These are phyloP conservation scores for Citropsis articulata DNA, from an alignment of 345 rosid genomes.

Conservation along the genomic window DNA sequence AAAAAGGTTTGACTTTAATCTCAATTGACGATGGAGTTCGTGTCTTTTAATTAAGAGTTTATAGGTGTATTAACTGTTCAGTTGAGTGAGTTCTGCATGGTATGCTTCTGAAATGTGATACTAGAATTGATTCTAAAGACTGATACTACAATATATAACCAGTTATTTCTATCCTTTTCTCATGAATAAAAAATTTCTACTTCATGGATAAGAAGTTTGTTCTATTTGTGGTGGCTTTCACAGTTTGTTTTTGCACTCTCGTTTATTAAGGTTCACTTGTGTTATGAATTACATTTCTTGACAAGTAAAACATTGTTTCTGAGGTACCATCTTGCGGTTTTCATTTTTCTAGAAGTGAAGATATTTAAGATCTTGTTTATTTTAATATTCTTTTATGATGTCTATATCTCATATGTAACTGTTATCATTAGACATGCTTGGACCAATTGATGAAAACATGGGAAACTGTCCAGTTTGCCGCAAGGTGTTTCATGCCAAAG, in stretches of 20 bases:
- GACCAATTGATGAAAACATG: conserved; percentile 33
- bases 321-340: neutral
- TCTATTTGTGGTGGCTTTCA: neutral
- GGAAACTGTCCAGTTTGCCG: conserved; percentile 93
- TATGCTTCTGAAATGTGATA: neutral
- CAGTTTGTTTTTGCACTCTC: neutral
- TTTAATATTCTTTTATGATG: neutral
- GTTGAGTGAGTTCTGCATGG: neutral
- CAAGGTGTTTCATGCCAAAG: conserved; percentile 65
- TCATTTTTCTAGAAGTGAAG: neutral
- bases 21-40: neutral
- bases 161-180: neutral
- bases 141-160: neutral
- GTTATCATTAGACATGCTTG: conserved; percentile 26
- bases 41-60: neutral
- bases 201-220: neutral
- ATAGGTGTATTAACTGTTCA: neutral
- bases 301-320: neutral
- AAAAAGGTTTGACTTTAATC: conserved; percentile 37
- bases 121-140: neutral
- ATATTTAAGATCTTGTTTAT: no score
- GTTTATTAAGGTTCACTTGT: neutral
- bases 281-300: neutral
- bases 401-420: neutral
- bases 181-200: neutral